Evolutionary conservation across 345 rosid species (phyloP), one percentile per base, ranked within the genome.

Genomic region (Linum trigynum): DNA sequence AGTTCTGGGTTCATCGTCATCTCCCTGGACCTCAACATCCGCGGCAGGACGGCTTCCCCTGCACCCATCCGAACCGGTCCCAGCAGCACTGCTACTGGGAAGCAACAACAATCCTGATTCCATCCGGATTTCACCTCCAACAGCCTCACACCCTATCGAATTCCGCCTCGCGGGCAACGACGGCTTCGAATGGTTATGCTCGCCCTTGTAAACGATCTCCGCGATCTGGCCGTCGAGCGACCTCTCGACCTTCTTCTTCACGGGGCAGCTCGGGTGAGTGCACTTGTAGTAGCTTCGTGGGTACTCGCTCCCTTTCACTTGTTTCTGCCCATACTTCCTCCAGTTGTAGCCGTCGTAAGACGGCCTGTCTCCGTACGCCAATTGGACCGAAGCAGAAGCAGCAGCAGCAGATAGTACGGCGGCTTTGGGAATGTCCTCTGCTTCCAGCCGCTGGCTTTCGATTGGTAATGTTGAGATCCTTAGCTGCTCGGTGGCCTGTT

Each of bases 301-400:
- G 62, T 79, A 87, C 67, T 91, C 98, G 64, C 99, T 95, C 71
- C 98, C 97, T 81, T 95, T 95, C 23, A 91, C 99, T 74, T 91
- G 99, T 74, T 95, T 95, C 62, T 91, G 99, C 61, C 99, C 99
- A 40, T 95, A 95, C 67, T 95, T 95, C 73, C 97, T 86, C 99
- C 99, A 95, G 42, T 95, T 95, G 73, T 95, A 95, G 48, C 99
- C 99, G 43, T 95, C 97, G 68, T 80, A 79, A 0, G 91, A 88
- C 63, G 96, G 87, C 51, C 90, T 76, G 38, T 89, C 87, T 57
- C 5, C 67, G 9, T 64, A 72, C 16, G 75, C 76, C 36, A 61
- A 39, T 0, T 73, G 62, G 5, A 76, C 66, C 61, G 68, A 39
- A 37, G n/a, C n/a, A n/a, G 64, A 48, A 48, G 53, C 53, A 9